Evolutionary conservation across 2,329 filamentous ascomycete species (phyloP), one percentile per base, ranked within the genome.

Genomic region (Helminthosporium solani): DNA sequence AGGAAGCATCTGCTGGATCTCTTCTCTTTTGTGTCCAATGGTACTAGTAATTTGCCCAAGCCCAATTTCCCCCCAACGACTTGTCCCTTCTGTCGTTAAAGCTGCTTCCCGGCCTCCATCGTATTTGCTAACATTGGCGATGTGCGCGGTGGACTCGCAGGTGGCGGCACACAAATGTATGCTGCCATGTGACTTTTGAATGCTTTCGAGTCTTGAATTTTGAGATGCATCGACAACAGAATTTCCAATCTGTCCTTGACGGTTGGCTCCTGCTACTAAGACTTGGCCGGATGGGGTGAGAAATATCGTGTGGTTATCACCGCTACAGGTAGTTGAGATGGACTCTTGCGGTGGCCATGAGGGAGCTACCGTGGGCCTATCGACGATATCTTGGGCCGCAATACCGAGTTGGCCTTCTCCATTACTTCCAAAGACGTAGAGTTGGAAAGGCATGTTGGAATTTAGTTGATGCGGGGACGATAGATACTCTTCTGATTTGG

Each of bases 301-400:
- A 8, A 95, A 66, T 3, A 96, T 72, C 0, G 90, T 95, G 68
- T 96, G 92, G 62, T 96, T 96, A 1, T 91, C 91, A 3, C 92
- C 92, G 7, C 88, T 78, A 35, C 65, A 71, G 20, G 85, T 75
- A 12, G 63, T 57, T 12, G 35, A 33, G 19, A 68, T 23, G 2
- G 40, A 33, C 7, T 48, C 39, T 1, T 57, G 34, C 8, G 46
- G 31, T 0, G 48, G 21, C 35, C 43, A 38, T 31, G 30, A 30
- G 35, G 21, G 7, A 2, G 56, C 47, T 30, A 46, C 16, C 8
- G 50, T 48, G 44, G 63, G 60, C 3, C 42, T 57, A 28, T 42
- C 36, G 21, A 60, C 60, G 5, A 71, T 70, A 0, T 70, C 66
- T 57, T 78, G 75, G 14, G 57, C 58, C 51, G 76, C 68, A 6